phyloP scores from a whole-genome alignment of 257 asterid species.

The Gentiana straminea region DNA sequence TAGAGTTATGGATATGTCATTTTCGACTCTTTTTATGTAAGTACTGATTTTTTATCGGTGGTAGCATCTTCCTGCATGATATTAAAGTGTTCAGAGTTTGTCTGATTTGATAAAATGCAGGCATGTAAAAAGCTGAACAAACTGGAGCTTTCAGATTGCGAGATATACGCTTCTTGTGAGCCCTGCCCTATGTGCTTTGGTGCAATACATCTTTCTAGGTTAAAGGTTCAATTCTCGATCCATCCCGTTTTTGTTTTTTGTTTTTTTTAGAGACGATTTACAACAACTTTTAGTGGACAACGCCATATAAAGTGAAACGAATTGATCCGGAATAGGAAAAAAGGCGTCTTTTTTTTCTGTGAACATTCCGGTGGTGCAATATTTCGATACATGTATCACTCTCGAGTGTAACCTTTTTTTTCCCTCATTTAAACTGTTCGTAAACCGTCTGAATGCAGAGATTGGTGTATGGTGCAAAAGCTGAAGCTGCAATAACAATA shows the following conservation, averaged over 20 bases:
- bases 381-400: too few relatives aligned
- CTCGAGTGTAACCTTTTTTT: background rate
- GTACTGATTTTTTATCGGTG: too few relatives aligned
- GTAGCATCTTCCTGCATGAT: too few relatives aligned
- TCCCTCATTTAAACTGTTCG: background rate
- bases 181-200: constrained; percentile 99
- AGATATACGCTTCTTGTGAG: constrained; percentile 93
- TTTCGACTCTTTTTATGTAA: too few relatives aligned
- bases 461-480: constrained; percentile 93
- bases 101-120: constrained; percentile 28
- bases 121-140: constrained; percentile 92
- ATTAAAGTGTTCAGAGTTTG: too few relatives aligned
- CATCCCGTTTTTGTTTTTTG: background rate
- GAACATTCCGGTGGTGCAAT: too few relatives aligned
- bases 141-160: constrained; percentile 91
- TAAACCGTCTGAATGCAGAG: constrained; percentile 31
- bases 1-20: too few relatives aligned
- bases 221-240: constrained; percentile 39
- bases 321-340: too few relatives aligned
- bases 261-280: background rate
- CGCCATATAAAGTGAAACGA: too few relatives aligned
- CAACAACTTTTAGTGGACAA: too few relatives aligned
- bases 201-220: constrained; percentile 94
- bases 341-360: too few relatives aligned
- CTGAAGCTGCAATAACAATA: constrained; percentile 95